Base-by-base conservation (phyloP, 345 rosid species). In the Euphorbia lathyris region DNA sequence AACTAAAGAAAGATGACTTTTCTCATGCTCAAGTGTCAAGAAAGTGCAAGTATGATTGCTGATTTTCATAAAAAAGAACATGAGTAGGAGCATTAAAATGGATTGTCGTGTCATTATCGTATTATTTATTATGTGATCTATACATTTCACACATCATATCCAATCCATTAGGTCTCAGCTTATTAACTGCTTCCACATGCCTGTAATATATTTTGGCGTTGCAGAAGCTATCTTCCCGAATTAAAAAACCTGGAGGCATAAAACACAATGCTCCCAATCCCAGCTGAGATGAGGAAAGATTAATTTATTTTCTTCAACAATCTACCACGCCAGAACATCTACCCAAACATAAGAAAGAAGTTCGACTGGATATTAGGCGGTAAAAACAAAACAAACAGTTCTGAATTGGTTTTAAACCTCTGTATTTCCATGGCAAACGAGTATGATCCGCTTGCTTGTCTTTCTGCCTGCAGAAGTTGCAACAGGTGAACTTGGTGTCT, bases 401-500 rank as follows among this genome's bases (percentile, higher is more conserved):
- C n/a, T 13, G 13, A 13, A 34, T 27, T 58, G 42, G 22, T 40
- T 48, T 64, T 74, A 52, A 67, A 89, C 96, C 89, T 86, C 90
- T 58, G 76, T 58, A 68, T 79, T 74, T 74, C 92, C 98, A 73
- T 88, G 92, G 75, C 92, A 89, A 72, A 91, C 89, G 45, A 94
- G 96, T 74, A 94, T 73, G 62, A 94, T 87, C 80, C 87, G 80
- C 85, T 81, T 86, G 74, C 86, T 68, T 70, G 91, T 48, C 79
- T 87, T 89, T 69, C 96, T 87, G 62, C 98, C 96, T 19, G 51
- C 89, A 58, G 87, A 83, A 78, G 71, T 70, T 67, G 87, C 90
- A 75, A 91, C 72, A 70, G 98, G 97, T 45, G 96, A 91, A 67
- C 72, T 76, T 36, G 98, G 96, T 69, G 97, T 94, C 98, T 94